A percentile compares a stretch with the other conserved stretches of the same genome.
These are phyloP conservation scores for Voacanga thouarsii DNA, from an alignment of 257 asterid species.

Conservation along the genomic window DNA sequence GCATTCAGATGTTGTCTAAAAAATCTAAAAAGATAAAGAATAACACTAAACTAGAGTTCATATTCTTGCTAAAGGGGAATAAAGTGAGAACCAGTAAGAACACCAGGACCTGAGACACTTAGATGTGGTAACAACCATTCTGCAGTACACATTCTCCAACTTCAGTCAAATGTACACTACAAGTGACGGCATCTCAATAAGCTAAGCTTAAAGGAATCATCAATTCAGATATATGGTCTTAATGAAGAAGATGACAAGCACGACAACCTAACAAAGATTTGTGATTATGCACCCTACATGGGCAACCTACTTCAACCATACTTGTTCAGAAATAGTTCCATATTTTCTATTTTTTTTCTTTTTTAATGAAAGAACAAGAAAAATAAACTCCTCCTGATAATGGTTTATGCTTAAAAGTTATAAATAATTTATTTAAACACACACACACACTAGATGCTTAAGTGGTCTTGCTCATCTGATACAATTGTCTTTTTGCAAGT, in stretches of 20 bases:
- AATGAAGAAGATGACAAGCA: neutral
- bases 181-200: neutral
- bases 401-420: neutral
- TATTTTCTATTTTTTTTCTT: no score
- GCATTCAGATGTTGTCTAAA: neutral
- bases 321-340: neutral
- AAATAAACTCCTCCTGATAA: no score
- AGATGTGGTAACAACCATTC: neutral
- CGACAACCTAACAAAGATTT: neutral
- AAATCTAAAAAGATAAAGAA: neutral
- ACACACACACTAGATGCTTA: neutral
- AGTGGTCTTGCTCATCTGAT: neutral
- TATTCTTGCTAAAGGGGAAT: neutral
- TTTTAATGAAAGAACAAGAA: neutral
- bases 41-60: neutral
- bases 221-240: neutral
- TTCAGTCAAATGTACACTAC: neutral
- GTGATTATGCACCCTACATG: neutral
- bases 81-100: neutral
- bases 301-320: neutral
- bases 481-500: neutral
- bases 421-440: neutral
- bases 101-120: neutral
- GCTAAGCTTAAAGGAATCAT: neutral
- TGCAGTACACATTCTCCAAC: neutral